Base-by-base conservation (phyloP, 2,329 filamentous ascomycete genomes). In the Dryadomyces quercus-mongolicae region DNA sequence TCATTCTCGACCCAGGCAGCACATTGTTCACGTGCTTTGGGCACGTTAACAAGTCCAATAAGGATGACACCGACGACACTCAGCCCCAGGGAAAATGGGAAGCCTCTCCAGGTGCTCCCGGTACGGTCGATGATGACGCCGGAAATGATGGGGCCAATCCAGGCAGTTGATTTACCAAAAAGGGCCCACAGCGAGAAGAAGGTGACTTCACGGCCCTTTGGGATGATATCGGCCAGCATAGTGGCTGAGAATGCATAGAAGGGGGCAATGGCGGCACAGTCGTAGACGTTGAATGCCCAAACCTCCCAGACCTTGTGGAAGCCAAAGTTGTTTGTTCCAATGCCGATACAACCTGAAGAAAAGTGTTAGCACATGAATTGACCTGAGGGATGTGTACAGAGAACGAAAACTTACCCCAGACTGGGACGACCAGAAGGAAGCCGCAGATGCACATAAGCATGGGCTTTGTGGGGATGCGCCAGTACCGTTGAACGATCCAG, bases 171-270 rank as follows among this genome's bases (percentile, higher is more conserved):
- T 59, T 61, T 62, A 43, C 61, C 57, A 16, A 60, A 55, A 44
- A 55, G 56, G 54, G 57, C 61, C 51, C 60, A 61, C 1, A 62
- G 59, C 18, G 58, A 55, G 38, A 62, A 62, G 56, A 62, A 62
- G 49, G 61, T 56, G 52, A 58, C 61, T 22, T 57, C 57, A 45
- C 61, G 60, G 22, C 59, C 59, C 1, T 57, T 56, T 2, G 60
- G 60, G 2, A 60, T 60, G 18, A 62, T 59, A 38, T 62, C 60
- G 16, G 60, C 61, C 40, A 62, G 61, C 60, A 62, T 62, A 36
- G 57, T 61, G 43, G 59, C 55, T 18, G 52, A 53, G 20, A 49
- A 53, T 21, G 44, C 48, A 45, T 53, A 53, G 44, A 44, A 53
- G 16, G 52, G 52, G 18, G 44, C 48, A 34, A 53, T 25, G 18